Evolutionary conservation across 129 eudicot genomes (phyloP), one percentile per base, ranked within the genome.

Genomic region (Ambrosia trifida): DNA sequence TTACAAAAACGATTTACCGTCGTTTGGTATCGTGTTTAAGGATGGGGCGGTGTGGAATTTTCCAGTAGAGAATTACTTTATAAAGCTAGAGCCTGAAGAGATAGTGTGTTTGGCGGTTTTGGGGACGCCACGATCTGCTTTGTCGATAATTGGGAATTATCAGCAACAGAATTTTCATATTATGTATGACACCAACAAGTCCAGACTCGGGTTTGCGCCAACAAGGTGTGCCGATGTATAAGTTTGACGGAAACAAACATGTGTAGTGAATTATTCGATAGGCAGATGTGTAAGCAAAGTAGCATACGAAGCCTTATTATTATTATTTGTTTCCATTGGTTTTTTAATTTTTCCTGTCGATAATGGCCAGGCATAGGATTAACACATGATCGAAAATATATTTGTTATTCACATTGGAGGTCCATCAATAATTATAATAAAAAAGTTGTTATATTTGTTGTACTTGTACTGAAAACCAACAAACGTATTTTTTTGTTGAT

Each of bases 111-210:
- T 95, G 81, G 99, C 99, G 3, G 75, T 95, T 52, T 43, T 95
- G 79, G 91, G 95, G 11, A 90, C 91, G 17, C 95, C 97, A 18
- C 77, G 83, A 0, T 85, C 96, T 8, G 83, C 79, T 5, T 69
- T 95, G 61, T 90, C 99, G 6, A 95, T 95, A n/a, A 84, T 95
- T 11, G 99, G 99, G 0, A 95, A 95, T 66, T 95, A 95, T 53
- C 99, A 95, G 62, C 99, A 95, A 61, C 99, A 95, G 74, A 95
- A 95, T 74, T 95, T 95, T 19, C 99, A 90, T 73, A 73, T 95
- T 0, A 59, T 90, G 73, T 95, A 95, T 14, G 99, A 95, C 9
- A 95, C 89, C 41, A 95, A 88, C 75, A 79, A 66, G 78, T 90
- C 96, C 16, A 86, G 97, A 81, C 91, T 95, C 11, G 99, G 99